Conservation (phyloP, 78 protist species). For the Isochrysis galbana region DNA sequence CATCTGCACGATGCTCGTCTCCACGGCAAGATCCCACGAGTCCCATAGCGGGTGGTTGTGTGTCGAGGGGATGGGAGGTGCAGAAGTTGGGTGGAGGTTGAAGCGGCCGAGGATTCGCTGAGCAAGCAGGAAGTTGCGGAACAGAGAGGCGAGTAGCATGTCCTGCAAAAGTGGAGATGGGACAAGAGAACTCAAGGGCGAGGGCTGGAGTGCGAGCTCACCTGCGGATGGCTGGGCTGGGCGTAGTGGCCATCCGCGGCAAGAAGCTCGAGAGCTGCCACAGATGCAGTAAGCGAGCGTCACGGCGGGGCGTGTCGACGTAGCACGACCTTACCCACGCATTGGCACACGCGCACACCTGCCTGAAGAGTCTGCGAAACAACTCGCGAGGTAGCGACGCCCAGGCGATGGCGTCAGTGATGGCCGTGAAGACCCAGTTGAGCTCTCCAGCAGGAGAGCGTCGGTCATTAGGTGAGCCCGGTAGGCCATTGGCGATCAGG, state of each 20-base stretch:
- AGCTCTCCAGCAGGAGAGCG: slow-evolving; percentile 93
- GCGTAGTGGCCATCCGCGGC: too few species aligned
- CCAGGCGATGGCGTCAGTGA: slow-evolving; percentile 99
- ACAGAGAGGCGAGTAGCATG: slow-evolving; percentile 87
- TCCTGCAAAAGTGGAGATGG: slow-evolving; percentile 79
- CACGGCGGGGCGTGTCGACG: background rate
- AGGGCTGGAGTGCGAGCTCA: too few species aligned
- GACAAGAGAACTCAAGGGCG: background rate
- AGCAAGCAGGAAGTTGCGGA: slow-evolving; percentile 96
- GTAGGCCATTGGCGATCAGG: background rate
- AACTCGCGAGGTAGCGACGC: slow-evolving; percentile 39
- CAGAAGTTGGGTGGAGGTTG: slow-evolving; percentile 90
- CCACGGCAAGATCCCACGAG: slow-evolving; percentile 93
- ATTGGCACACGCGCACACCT: too few species aligned
- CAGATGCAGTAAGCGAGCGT: background rate
- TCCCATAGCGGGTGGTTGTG: slow-evolving; percentile 72
- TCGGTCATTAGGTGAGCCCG: slow-evolving; percentile 80
- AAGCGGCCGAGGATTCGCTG: slow-evolving; percentile 61
- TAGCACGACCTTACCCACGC: background rate
- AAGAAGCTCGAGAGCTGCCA: background rate
- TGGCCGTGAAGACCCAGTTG: slow-evolving; percentile 96
- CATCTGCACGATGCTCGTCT: too few species aligned
- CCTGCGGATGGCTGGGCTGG: too few species aligned
- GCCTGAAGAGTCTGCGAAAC: slow-evolving; percentile 37
- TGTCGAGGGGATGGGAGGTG: slow-evolving; percentile 89